Percentiles rank a stretch among this genome's conserved stretches.
Evolutionary conservation across 2,329 filamentous ascomycete species (phyloP).

Genomic region (Madurella mycetomatis): DNA sequence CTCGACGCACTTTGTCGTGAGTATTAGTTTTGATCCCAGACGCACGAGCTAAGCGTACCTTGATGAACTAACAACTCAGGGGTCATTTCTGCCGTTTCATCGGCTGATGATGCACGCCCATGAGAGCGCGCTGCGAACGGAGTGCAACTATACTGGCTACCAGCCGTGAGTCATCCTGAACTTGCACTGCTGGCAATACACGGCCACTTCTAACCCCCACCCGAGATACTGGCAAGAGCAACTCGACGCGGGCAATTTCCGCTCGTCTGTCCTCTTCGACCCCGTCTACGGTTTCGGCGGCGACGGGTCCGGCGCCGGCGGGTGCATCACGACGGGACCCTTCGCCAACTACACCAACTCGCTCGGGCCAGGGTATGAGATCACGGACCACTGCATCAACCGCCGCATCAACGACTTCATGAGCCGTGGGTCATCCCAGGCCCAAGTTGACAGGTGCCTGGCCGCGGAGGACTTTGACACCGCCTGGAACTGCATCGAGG

Average conservation of each 20-base stretch:
- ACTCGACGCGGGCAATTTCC: conserved; percentile 16
- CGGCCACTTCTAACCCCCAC: conserved; percentile 2
- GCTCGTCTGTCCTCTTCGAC: conserved; percentile 14
- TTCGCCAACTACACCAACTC: conserved; percentile 22
- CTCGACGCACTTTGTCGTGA: conserved; percentile 21
- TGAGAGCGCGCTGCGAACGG: conserved; percentile 25
- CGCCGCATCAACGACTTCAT: conserved; percentile 12
- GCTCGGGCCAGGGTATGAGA: conserved; percentile 19
- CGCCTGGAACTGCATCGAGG: conserved; percentile 29
- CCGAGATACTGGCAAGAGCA: conserved; percentile 21
- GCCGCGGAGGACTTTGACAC: neutral
- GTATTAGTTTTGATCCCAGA: neutral
- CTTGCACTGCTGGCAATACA: neutral
- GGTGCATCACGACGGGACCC: conserved; percentile 18
- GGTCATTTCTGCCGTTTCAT: conserved; percentile 31
- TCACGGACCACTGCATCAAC: conserved; percentile 22
- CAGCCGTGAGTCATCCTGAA: conserved; percentile 15
- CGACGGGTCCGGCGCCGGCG: conserved; percentile 4
- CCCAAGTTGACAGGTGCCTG: conserved; percentile 10
- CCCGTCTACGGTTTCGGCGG: conserved; percentile 19
- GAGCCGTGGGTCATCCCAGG: neutral
- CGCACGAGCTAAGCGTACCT: too few species aligned
- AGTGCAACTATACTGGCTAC: conserved; percentile 29
- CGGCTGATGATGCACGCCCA: conserved; percentile 29
- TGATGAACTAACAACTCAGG: conserved; percentile 11